phyloP scores from a whole-genome alignment of 148 eudicot species.

The Arctostaphylos glauca region DNA sequence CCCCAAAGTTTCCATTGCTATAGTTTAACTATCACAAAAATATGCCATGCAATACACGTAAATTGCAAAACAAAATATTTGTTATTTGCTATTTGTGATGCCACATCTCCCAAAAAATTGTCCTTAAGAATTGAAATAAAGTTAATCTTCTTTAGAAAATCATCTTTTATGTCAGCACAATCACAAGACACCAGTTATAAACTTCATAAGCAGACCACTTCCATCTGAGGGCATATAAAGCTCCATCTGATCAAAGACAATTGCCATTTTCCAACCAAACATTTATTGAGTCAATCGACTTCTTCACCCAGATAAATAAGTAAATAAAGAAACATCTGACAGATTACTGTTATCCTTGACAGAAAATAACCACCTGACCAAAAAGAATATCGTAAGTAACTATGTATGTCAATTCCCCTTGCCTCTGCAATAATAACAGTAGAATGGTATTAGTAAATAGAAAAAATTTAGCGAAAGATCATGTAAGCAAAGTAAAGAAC shows the following conservation, averaged over 20 bases:
- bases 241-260: neutral
- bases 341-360: neutral
- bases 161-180: neutral
- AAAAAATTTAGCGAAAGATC: neutral
- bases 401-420: slow-evolving; percentile 69
- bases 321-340: slow-evolving; percentile 6
- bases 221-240: neutral
- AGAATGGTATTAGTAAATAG: slow-evolving; percentile 1
- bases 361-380: slow-evolving; percentile 67
- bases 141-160: neutral
- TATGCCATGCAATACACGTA: too few species aligned
- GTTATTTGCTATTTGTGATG: too few species aligned
- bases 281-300: neutral
- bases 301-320: neutral
- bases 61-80: too few species aligned
- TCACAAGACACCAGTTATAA: neutral
- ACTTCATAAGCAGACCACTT: neutral
- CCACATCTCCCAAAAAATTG: too few species aligned
- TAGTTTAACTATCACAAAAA: too few species aligned
- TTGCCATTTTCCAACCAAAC: slow-evolving; percentile 10
- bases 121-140: neutral
- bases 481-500: neutral
- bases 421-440: slow-evolving; percentile 56
- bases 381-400: slow-evolving; percentile 79
- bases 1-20: neutral